phyloP scores from a whole-genome alignment of 2,329 filamentous ascomycete genomes.

The Colletotrichum sp. region DNA sequence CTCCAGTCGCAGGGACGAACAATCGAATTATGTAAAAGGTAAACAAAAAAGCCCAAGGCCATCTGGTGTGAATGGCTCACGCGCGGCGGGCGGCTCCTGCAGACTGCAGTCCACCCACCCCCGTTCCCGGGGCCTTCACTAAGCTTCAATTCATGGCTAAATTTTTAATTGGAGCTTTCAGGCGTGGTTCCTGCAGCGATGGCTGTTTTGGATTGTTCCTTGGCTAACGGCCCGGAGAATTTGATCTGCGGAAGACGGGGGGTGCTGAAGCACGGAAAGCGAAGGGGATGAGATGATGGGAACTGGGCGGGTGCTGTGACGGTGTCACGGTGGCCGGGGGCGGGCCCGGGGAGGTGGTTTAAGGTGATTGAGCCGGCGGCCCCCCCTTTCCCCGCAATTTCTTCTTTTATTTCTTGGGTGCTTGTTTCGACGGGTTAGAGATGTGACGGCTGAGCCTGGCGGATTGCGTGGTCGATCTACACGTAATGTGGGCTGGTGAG shows the following conservation, averaged over 20 bases:
- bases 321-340: background rate
- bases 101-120: background rate
- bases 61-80: background rate
- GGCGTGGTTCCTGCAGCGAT: background rate
- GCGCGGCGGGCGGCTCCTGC: background rate
- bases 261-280: background rate
- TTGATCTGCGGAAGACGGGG: background rate
- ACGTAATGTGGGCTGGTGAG: background rate
- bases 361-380: background rate
- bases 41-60: background rate
- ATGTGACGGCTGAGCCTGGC: conserved; percentile 3
- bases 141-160: conserved; percentile 13
- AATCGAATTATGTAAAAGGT: background rate
- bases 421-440: background rate
- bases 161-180: background rate
- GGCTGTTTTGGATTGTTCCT: conserved; percentile 1
- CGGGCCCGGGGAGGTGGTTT: background rate
- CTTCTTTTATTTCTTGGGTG: background rate
- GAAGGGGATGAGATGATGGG: background rate
- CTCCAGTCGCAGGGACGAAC: background rate
- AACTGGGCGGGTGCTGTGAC: background rate
- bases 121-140: background rate
- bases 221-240: background rate
- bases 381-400: background rate
- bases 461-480: background rate